Base-by-base conservation (phyloP, 805 yeast genomes). In the Lachancea kluyveri region DNA sequence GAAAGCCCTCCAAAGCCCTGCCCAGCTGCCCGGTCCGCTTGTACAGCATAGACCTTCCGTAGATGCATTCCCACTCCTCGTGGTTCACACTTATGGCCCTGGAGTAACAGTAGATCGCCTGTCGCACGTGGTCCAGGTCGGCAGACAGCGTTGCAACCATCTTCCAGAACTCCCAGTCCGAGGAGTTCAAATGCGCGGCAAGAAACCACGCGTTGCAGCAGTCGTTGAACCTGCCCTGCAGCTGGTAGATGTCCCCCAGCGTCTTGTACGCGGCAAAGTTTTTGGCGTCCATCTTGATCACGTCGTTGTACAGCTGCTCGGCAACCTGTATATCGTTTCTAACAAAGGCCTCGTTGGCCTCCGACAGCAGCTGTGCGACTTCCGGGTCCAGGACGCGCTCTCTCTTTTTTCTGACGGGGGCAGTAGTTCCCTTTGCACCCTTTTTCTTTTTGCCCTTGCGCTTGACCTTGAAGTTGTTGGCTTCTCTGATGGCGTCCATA, bases 241-340 rank as follows among this genome's bases (percentile, higher is more conserved):
- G 62, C 35, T 74, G 68, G 42, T 82, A 79, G 28, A 90, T 82
- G 48, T 84, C 95, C 28, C 96, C 96, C 26, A 87, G 60, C 0
- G 94, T 82, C 47, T 82, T 79, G 64, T 88, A 88, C 0, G 96
- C 96, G 26, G 82, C 75, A 54, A 74, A 79, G 52, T 83, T 81
- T 42, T 73, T 72, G 9, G 84, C 79, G 50, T 87, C 95, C 33
- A 77, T 66, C 45, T 78, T 76, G 38, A 90, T 77, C 8, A 86
- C 94, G 39, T 74, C 84, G 43, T 66, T 61, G 56, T 70, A 88
- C 30, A 69, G 51, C 30, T 70, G 59, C 43, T 73, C 69, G 0
- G 94, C 90, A 1, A 60, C 65, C 18, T 68, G 72, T 12, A 72
- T 66, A 45, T 81, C 79, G 29, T 69, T 68, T 18, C 70, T 52